Percentiles rank a stretch among this genome's conserved stretches.
phyloP scores from a whole-genome alignment of 2,329 filamentous ascomycete genomes.

The Exophiala xenobiotica region DNA sequence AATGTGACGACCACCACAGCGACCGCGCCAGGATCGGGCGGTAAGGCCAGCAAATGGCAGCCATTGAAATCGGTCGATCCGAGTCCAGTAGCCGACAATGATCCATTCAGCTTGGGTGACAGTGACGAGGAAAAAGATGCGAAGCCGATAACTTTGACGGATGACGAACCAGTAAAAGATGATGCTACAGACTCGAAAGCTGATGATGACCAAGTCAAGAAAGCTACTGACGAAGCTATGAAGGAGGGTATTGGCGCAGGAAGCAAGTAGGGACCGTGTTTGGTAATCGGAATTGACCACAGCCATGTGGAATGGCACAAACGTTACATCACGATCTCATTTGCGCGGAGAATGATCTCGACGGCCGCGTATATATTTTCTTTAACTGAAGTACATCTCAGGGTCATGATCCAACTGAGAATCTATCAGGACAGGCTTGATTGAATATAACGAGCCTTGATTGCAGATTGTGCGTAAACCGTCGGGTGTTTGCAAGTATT shows the following conservation, averaged over 20 bases:
- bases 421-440: no score
- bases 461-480: no score
- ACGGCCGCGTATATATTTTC: no score
- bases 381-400: no score
- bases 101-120: conserved; percentile 94
- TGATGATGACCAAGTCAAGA: conserved; percentile 58
- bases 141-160: conserved; percentile 63
- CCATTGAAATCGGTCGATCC: conserved; percentile 83
- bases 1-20: conserved; percentile 44
- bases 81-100: conserved; percentile 81
- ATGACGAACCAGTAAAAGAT: conserved; percentile 47
- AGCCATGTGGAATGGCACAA: not conserved
- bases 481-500: no score
- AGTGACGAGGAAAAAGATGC: conserved; percentile 86
- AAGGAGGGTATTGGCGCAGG: conserved; percentile 33
- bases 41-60: conserved; percentile 93
- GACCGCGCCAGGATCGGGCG: conserved; percentile 41
- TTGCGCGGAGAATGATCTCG: no score
- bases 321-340: no score
- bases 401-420: no score
- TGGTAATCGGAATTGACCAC: no score
- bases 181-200: conserved; percentile 21
- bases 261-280: conserved; percentile 11
- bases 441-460: no score
- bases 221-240: conserved; percentile 56